A percentile compares a stretch with the other conserved stretches of the same genome.
phyloP scores from a whole-genome alignment of 768 basidiomycete species.

The Russula compacta region DNA sequence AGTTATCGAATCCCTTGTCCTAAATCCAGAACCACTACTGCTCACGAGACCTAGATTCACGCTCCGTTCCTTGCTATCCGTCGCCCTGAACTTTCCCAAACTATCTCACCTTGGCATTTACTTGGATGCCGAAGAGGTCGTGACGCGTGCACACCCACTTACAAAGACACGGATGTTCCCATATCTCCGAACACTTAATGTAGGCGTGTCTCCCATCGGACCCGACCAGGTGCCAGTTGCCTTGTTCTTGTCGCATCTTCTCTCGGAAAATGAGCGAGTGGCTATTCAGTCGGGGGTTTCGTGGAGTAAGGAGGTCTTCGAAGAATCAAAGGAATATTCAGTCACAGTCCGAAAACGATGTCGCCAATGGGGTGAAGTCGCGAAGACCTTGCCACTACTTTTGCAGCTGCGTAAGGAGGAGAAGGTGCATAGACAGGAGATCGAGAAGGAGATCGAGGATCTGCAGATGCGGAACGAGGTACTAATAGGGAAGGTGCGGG shows the following conservation, averaged over 20 bases:
- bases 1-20: conserved; percentile 7
- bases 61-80: neutral
- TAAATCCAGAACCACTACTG: conserved; percentile 17
- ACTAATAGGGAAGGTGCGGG: conserved; percentile 5
- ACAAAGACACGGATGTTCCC: neutral
- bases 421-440: conserved; percentile 9
- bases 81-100: conserved; percentile 14
- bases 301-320: conserved; percentile 8
- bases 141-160: neutral
- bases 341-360: neutral
- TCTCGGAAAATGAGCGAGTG: conserved; percentile 9
- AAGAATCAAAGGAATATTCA: neutral
- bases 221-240: conserved; percentile 14
- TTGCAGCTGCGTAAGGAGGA: conserved; percentile 17
- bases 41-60: conserved; percentile 8
- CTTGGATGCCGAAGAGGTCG: conserved; percentile 10
- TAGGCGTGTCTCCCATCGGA: conserved; percentile 18
- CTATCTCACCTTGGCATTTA: conserved; percentile 14
- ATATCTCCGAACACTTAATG: conserved; percentile 4
- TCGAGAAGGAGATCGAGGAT: conserved; percentile 20
- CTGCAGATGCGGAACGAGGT: conserved; percentile 20
- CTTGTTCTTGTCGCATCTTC: conserved; percentile 17
- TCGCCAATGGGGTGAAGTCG: conserved; percentile 12
- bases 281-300: conserved; percentile 7
- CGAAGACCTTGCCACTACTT: conserved; percentile 15